phyloP scores from a whole-genome alignment of 225 moss, liverwort and hornwort genomes.

The Thuidium tamariscinum region DNA sequence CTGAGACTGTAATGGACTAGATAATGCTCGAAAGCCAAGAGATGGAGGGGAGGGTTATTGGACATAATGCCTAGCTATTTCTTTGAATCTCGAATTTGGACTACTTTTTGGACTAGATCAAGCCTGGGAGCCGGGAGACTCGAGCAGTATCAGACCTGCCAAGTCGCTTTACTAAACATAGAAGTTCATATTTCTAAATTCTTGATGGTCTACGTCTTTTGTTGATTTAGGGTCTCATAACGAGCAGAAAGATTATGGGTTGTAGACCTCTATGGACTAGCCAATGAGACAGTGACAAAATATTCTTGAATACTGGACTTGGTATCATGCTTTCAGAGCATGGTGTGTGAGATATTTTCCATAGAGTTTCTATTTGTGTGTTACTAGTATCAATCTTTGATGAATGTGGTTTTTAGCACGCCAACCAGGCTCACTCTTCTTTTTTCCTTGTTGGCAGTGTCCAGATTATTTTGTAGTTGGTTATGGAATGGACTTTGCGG shows the following conservation, averaged over 20 bases:
- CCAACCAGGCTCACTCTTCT: neutral
- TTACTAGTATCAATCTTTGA: neutral
- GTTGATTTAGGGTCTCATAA: neutral
- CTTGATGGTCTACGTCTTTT: neutral
- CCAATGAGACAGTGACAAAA: neutral
- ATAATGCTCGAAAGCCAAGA: neutral
- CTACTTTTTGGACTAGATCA: neutral
- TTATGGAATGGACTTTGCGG: constrained; percentile 35
- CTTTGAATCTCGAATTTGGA: neutral
- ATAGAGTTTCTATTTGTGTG: neutral
- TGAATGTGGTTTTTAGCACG: neutral
- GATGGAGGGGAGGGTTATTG: neutral
- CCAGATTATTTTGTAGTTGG: constrained; percentile 30
- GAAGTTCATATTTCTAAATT: neutral
- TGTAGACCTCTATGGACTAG: neutral
- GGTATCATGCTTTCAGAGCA: neutral
- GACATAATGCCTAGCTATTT: neutral
- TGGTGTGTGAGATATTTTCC: neutral
- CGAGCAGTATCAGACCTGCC: neutral
- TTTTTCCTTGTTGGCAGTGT: constrained; percentile 2
- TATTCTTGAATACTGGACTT: neutral
- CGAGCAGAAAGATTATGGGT: neutral
- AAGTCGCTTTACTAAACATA: neutral
- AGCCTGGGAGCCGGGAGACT: neutral
- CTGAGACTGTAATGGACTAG: neutral